Evolutionary conservation across 495 filamentous ascomycete species (phyloP), one percentile per base, ranked within the genome.

Genomic region (Podospora fimiseda): DNA sequence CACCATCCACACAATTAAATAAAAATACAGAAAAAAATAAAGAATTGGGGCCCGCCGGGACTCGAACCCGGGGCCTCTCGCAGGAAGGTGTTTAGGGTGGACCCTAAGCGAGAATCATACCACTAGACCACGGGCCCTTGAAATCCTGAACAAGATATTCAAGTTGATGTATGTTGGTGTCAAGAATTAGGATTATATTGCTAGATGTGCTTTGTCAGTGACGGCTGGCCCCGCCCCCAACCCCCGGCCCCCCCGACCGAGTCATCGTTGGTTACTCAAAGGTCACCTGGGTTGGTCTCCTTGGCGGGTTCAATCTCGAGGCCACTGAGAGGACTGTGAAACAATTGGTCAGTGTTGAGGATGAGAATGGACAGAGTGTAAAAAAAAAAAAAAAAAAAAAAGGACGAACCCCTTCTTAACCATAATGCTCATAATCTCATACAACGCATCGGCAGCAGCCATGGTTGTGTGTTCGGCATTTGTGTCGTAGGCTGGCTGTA

Each of bases 401-500:
- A 23, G 30, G 21, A 54, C 39, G 8, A 4, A 47, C 44, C 72
- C 72, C 42, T 70, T 71, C 76, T 88, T 90, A 2, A 90, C 85
- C 80, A 90, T 86, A 59, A 88, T 83, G 20, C 84, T 91, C 75
- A 95, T 83, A 57, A 94, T 85, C 72, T 95, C 89, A 69, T 86
- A 95, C 11, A 84, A 80, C 9, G 84, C 79, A 69, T 93, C 87
- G 4, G 89, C 87, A 2, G 87, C 89, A 8, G 87, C 87, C 70
- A 94, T 79, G 24, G 89, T 89, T 11, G 89, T 95, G 60, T 85
- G 84, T 76, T 95, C 89, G 1, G 86, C 88, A 53, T 84, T 86
- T 23, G 88, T 89, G 65, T 94, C 89, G 65, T 95, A 94, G 2
- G 88, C 87, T 7, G 89, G 89, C 57, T 87, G 80, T 36, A 13